Conservation (phyloP, 345 rosid species). For the Bruguiera parviflora region DNA sequence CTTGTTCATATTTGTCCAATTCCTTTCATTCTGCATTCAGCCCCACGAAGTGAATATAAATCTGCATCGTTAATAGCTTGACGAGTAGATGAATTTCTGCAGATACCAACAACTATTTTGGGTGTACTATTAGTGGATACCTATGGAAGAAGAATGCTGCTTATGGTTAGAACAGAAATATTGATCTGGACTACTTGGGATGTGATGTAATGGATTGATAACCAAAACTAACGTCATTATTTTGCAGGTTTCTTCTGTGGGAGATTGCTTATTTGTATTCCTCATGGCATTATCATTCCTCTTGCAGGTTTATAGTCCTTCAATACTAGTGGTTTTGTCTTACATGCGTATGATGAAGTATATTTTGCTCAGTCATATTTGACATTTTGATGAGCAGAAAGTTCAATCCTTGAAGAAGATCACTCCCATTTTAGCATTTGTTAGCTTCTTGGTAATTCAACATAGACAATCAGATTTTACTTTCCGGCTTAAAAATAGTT, state of each 20-base stretch:
- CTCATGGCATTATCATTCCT: slow-evolving; percentile 45
- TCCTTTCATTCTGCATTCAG: background rate
- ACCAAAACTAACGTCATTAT: too few relatives aligned
- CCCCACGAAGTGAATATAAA: background rate
- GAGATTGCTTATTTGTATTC: slow-evolving; percentile 35
- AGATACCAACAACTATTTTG: slow-evolving; percentile 34
- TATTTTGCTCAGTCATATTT: background rate
- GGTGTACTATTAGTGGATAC: slow-evolving; percentile 42
- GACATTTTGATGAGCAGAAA: slow-evolving; percentile 22
- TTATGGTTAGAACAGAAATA: slow-evolving; percentile 32
- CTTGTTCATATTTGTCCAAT: background rate
- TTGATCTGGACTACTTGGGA: too few relatives aligned
- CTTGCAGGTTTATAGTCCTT: slow-evolving; percentile 37
- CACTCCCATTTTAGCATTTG: slow-evolving; percentile 23
- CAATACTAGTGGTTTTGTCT: background rate
- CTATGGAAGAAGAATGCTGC: slow-evolving; percentile 51
- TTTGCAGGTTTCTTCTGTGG: slow-evolving; percentile 35
- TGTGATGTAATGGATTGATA: too few relatives aligned
- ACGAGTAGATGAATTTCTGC: background rate
- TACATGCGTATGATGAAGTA: background rate
- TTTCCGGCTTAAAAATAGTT: background rate
- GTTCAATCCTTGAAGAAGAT: slow-evolving; percentile 12
- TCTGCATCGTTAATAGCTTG: too few relatives aligned
- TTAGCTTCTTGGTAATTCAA: slow-evolving; percentile 33
- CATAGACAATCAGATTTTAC: background rate